phyloP scores from a whole-genome alignment of 768 basidiomycete genomes.

The Termitomyces sp. region DNA sequence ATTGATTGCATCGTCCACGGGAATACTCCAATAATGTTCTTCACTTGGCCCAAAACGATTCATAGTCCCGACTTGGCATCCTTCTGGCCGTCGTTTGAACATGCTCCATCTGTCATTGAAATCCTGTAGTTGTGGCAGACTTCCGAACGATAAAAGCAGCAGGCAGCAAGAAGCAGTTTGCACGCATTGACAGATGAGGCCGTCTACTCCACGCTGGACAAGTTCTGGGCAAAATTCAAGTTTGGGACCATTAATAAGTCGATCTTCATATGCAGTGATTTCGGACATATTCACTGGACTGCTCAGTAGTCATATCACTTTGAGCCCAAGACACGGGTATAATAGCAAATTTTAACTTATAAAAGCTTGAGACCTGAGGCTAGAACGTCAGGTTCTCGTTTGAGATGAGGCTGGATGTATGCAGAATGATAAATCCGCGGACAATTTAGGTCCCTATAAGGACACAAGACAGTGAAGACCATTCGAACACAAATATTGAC shows the following conservation, averaged over 20 bases:
- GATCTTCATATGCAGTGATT: not conserved
- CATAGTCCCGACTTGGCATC: constrained; percentile 23
- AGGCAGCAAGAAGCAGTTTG: not conserved
- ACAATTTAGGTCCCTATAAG: too few species aligned
- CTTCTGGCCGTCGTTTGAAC: constrained; percentile 19
- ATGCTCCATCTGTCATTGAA: constrained; percentile 27
- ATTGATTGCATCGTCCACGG: constrained; percentile 9
- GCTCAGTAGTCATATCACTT: not conserved
- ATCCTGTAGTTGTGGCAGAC: constrained; percentile 22
- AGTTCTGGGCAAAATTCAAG: not conserved
- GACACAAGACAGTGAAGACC: too few species aligned
- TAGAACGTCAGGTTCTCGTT: not conserved
- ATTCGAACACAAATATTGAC: too few species aligned
- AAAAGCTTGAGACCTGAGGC: too few species aligned
- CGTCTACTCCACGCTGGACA: not conserved
- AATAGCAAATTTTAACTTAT: not conserved
- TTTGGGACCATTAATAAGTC: not conserved
- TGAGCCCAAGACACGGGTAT: not conserved
- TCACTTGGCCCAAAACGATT: constrained; percentile 11
- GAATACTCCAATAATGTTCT: constrained; percentile 9
- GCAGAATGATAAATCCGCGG: not conserved
- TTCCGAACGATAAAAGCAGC: not conserved
- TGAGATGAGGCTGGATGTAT: not conserved
- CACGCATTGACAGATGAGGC: not conserved
- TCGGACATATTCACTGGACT: not conserved